Base-by-base conservation (phyloP, 2,329 filamentous ascomycete species). In the Hymenotorrendiella dingleyae region DNA sequence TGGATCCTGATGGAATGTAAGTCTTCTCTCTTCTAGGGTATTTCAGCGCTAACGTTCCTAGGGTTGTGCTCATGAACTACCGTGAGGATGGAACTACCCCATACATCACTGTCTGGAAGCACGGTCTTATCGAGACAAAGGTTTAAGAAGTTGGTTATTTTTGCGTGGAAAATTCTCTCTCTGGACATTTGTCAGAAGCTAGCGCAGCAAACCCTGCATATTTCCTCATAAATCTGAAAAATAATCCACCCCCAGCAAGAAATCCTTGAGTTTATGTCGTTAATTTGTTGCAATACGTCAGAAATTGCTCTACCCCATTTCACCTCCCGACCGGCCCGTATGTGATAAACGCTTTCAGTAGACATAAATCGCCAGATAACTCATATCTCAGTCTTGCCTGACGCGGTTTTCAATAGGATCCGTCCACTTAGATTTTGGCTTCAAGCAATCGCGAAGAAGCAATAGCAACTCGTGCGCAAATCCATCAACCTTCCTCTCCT, bases 61-160 rank as follows among this genome's bases (percentile, higher is more conserved):
- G 86, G 81, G 75, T 95, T 60, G 75, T 90, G 54, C 86, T 96
- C 56, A 84, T 96, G 65, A 94, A 96, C 79, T 98, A 95, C 80
- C 91, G 93, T 61, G 90, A 95, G 67, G 93, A 97, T 61, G 93
- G 93, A 67, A 68, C 84, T 57, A 97, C 91, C 43, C 93, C 93
- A 48, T 98, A 78, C 65, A 75, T 94, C 60, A 85, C 80, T 56
- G 72, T 94, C 73, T 97, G 90, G 91, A 96, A 97, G 81, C 85
- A 96, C 72, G 93, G 91, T 63, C 70, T 97, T 54, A 74, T 72
- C 58, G 83, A 84, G 73, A 81, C 80, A 76, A 97, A 98, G 86
- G 89, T 97, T 58, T 98, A 91, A 75, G 33, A 91, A 75, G 33
- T 28, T n/a, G 19, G 8, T 38, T 37, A 21, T 16, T 37, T 45